Percentiles rank a stretch among this genome's conserved stretches.
Conservation (phyloP, 228 moss, liverwort and hornwort genomes). For the Sphagnum fallax region DNA sequence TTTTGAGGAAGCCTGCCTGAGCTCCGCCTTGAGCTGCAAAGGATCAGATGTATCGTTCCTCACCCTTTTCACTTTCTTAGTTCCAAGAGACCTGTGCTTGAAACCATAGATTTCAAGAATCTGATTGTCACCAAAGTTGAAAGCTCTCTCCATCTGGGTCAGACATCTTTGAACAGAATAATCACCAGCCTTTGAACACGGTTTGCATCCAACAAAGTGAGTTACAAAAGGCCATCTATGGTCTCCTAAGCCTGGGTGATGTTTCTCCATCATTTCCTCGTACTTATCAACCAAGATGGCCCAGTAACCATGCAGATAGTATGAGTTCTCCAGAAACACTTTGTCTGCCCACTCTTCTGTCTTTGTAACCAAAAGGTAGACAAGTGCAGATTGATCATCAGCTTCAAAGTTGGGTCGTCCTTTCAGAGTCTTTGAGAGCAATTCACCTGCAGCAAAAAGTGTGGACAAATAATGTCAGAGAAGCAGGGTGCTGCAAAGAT, state of each 20-base stretch:
- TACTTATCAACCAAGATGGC: constrained; percentile 30
- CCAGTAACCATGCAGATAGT: constrained; percentile 39
- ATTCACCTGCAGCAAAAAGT: constrained; percentile 12
- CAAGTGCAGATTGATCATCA: constrained; percentile 37
- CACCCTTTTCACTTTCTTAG: constrained; percentile 21
- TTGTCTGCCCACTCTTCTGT: constrained; percentile 22
- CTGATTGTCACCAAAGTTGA: constrained; percentile 39
- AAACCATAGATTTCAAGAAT: constrained; percentile 27
- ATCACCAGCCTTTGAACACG: constrained; percentile 27
- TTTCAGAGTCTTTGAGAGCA: constrained; percentile 25
- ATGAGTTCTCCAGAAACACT: constrained; percentile 27
- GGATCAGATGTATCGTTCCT: constrained; percentile 20
- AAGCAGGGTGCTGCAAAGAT: too few species aligned
- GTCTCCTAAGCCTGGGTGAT: constrained; percentile 31
- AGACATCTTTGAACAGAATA: constrained; percentile 22
- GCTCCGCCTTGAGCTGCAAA: constrained; percentile 1
- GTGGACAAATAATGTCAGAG: too few species aligned
- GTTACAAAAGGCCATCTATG: constrained; percentile 43
- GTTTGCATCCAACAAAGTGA: constrained; percentile 44
- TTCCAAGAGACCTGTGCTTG: constrained; percentile 31
- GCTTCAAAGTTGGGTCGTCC: constrained; percentile 28
- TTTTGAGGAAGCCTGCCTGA: too few species aligned
- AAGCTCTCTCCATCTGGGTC: constrained; percentile 37
- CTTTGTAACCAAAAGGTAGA: constrained; percentile 23
- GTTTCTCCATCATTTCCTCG: constrained; percentile 22